A percentile compares a stretch with the other conserved stretches of the same genome.
These are phyloP conservation scores for Aspergillus heteromorphus DNA, from an alignment of 495 filamentous ascomycete genomes.

Conservation along the genomic window DNA sequence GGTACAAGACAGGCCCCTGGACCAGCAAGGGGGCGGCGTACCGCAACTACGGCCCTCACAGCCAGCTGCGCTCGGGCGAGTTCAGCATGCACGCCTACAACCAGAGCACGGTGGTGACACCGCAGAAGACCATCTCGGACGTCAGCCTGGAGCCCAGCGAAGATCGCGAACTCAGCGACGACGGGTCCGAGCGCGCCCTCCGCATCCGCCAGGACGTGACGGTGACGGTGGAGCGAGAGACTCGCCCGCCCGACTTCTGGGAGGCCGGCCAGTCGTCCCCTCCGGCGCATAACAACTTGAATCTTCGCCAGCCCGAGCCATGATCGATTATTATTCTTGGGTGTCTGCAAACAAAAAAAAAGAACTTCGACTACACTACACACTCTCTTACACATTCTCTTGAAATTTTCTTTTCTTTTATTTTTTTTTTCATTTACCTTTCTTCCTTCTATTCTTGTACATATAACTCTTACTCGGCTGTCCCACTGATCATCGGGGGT, in stretches of 20 bases:
- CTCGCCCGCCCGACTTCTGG: conserved; percentile 22
- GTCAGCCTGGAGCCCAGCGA: conserved; percentile 26
- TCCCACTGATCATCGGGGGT: neutral
- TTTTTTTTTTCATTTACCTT: neutral
- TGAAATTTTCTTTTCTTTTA: neutral
- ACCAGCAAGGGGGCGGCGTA: conserved; percentile 29
- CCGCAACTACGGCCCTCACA: conserved; percentile 30
- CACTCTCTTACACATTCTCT: neutral
- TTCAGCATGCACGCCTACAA: conserved; percentile 33
- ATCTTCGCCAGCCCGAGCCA: too few relatives aligned
- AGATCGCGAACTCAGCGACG: conserved; percentile 32
- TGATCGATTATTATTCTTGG: conserved; percentile 6
- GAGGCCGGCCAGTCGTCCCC: conserved; percentile 5
- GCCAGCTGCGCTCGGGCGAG: conserved; percentile 30
- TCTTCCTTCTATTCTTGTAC: neutral
- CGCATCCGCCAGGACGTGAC: conserved; percentile 45
- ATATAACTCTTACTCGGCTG: too few relatives aligned
- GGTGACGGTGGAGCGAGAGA: conserved; percentile 36
- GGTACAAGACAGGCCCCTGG: conserved; percentile 36
- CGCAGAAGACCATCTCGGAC: conserved; percentile 31
- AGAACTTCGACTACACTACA: too few relatives aligned
- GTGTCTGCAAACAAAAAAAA: neutral
- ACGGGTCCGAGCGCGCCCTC: conserved; percentile 38
- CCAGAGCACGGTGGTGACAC: conserved; percentile 23
- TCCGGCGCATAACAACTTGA: too few relatives aligned